Percentiles rank a stretch among this genome's conserved stretches.
These are phyloP conservation scores for Hypoxylon sp. DNA, from an alignment of 2,329 filamentous ascomycete genomes.

Conservation along the genomic window DNA sequence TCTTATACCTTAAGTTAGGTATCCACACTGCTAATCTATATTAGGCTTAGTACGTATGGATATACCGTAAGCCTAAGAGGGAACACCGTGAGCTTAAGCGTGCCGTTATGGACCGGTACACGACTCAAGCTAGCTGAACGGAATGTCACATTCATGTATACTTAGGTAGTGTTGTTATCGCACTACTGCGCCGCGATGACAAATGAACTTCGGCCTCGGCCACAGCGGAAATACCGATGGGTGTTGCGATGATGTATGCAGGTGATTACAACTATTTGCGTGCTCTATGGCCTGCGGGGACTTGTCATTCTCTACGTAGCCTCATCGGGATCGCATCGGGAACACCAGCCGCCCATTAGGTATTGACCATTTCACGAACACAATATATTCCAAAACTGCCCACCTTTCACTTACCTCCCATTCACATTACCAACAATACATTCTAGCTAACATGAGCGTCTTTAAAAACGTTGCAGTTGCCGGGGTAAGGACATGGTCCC, in stretches of 20 bases:
- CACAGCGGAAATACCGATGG: conserved; percentile 2
- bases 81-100: too few species aligned
- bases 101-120: not conserved
- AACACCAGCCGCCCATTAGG: not conserved
- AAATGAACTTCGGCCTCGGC: conserved; percentile 15
- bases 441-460: conserved; percentile 29
- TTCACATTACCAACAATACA: not conserved
- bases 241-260: not conserved
- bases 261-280: not conserved
- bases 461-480: conserved; percentile 41
- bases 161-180: not conserved
- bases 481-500: conserved; percentile 30
- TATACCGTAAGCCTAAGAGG: too few species aligned
- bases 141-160: not conserved
- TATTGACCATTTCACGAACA: not conserved
- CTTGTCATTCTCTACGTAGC: not conserved
- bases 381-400: not conserved
- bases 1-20: too few species aligned
- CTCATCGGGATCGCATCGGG: not conserved
- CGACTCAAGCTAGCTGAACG: not conserved
- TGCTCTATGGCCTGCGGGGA: not conserved
- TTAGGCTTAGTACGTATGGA: too few species aligned
- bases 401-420: too few species aligned
- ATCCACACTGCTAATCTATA: too few species aligned
- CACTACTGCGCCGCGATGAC: conserved; percentile 4